Percentiles rank a stretch among this genome's conserved stretches.
Conservation (phyloP, 176 grass and related monocot species). For the Neostapfia colusana region DNA sequence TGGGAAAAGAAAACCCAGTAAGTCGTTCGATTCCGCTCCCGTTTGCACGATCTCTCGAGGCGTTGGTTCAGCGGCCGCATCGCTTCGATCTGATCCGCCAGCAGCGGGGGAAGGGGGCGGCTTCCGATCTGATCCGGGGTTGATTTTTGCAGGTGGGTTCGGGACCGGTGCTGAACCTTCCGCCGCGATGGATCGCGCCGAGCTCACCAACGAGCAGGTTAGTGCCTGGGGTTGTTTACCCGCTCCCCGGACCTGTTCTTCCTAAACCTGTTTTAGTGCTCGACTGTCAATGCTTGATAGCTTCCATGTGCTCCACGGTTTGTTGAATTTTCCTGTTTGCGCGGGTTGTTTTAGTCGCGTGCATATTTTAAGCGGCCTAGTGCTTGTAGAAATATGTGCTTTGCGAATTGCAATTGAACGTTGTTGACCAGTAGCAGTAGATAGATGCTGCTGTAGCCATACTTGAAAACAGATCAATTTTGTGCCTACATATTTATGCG, state of each 20-base stretch:
- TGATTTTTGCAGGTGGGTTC: slow-evolving; percentile 34
- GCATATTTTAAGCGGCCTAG: not conserved
- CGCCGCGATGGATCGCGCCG: slow-evolving; percentile 66
- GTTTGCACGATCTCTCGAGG: not conserved
- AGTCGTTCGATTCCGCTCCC: not conserved
- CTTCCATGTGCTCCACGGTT: not conserved
- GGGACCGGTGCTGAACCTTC: slow-evolving; percentile 16
- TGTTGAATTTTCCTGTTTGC: not conserved
- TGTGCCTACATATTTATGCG: not conserved
- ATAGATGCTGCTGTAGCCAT: not conserved
- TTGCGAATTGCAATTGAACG: not conserved
- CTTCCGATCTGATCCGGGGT: slow-evolving; percentile 36
- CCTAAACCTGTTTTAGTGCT: not conserved
- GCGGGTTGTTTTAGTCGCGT: not conserved
- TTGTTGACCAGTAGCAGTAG: not conserved
- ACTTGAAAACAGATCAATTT: not conserved
- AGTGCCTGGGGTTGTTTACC: slow-evolving; percentile 28
- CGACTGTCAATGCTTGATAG: slow-evolving; percentile 15
- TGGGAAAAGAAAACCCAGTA: not conserved
- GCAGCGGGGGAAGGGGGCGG: not conserved
- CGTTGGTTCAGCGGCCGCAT: not conserved
- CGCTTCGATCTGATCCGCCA: slow-evolving; percentile 27
- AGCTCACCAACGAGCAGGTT: slow-evolving; percentile 93
- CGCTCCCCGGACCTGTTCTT: not conserved
- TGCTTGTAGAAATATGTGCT: not conserved